A percentile compares a stretch with the other conserved stretches of the same genome.
Conservation (phyloP, 371 early-diverging fungal genomes). For the Apophysomyces trapeziformis region DNA sequence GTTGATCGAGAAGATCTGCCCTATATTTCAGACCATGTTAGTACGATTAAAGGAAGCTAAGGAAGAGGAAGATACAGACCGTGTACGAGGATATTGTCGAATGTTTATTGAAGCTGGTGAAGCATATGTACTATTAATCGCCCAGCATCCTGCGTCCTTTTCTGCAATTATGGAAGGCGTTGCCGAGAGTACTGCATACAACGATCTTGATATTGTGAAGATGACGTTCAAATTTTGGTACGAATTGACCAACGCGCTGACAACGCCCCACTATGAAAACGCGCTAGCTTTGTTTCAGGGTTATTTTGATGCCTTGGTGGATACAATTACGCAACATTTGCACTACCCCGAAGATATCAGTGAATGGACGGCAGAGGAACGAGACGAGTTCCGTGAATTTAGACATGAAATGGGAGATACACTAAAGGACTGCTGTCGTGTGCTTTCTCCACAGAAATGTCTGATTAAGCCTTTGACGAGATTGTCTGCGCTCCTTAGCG, state of each 20-base stretch:
- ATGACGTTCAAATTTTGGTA: conserved; percentile 92
- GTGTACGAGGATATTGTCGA: conserved; percentile 74
- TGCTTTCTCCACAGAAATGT: conserved; percentile 79
- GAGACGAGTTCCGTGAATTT: conserved; percentile 94
- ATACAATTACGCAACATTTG: conserved; percentile 82
- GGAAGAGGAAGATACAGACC: conserved; percentile 46
- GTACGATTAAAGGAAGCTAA: conserved; percentile 51
- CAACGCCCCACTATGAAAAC: conserved; percentile 47
- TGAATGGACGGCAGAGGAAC: conserved; percentile 80
- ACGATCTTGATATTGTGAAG: conserved; percentile 70
- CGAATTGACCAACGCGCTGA: conserved; percentile 69
- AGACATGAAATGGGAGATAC: conserved; percentile 96
- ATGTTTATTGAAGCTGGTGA: conserved; percentile 89
- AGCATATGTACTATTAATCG: conserved; percentile 74
- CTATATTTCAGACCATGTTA: conserved; percentile 50
- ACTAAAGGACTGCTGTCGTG: conserved; percentile 91
- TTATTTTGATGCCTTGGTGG: conserved; percentile 77
- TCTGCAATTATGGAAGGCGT: conserved; percentile 73
- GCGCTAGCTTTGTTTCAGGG: conserved; percentile 55
- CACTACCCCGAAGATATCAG: conserved; percentile 77
- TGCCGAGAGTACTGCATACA: conserved; percentile 68
- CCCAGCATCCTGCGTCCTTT: conserved; percentile 66
- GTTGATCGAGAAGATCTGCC: conserved; percentile 69
- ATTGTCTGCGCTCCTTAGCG: conserved; percentile 37
- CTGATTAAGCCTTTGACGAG: conserved; percentile 69